Evolutionary conservation across 441 rosid genomes (phyloP).

Genomic region (Flueggea neowawraea): DNA sequence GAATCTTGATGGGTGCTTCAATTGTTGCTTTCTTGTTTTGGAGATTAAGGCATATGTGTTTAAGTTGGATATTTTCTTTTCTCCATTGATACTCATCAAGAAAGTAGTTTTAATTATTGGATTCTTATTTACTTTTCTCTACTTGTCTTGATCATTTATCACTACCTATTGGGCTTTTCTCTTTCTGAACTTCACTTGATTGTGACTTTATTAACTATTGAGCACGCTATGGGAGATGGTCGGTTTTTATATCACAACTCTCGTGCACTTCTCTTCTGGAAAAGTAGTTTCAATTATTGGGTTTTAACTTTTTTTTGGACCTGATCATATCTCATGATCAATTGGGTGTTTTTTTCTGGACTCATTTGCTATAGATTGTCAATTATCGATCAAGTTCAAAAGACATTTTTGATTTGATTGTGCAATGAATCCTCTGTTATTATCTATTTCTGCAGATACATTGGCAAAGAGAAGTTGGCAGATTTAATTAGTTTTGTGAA

Average conservation of each 20-base stretch:
- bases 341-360: constrained; percentile 9
- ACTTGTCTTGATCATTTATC: no score
- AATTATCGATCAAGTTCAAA: background rate
- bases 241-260: background rate
- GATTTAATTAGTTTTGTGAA: constrained; percentile 5
- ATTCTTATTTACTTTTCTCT: no score
- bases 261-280: background rate
- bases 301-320: background rate
- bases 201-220: background rate
- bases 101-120: no score
- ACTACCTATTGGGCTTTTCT: background rate
- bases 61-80: no score
- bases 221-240: background rate
- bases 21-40: background rate
- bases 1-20: background rate
- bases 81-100: no score
- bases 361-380: background rate
- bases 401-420: background rate
- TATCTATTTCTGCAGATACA: constrained; percentile 20
- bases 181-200: background rate
- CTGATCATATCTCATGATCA: constrained; percentile 11
- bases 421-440: constrained; percentile 6
- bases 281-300: constrained; percentile 8
- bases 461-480: constrained; percentile 8
- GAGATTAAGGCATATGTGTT: no score